These are phyloP conservation scores for Wallacemonas sp. DNA, from an alignment of 208 protist species.

Conservation along the genomic window DNA sequence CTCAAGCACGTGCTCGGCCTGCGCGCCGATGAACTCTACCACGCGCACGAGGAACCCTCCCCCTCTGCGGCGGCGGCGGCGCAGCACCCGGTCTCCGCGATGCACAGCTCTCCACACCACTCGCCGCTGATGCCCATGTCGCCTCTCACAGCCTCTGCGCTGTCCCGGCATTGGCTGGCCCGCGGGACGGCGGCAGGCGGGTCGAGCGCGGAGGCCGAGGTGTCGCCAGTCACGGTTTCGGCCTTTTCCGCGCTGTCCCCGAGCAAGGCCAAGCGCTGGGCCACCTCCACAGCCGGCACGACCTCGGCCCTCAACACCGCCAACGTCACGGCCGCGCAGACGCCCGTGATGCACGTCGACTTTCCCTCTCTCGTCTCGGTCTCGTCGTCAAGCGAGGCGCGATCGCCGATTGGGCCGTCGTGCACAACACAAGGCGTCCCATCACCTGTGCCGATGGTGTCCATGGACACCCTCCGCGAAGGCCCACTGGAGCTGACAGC, in stretches of 20 bases:
- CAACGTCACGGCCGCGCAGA: background rate
- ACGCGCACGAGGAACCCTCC: background rate
- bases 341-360: background rate
- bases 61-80: background rate
- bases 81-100: background rate
- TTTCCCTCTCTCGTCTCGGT: background rate
- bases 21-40: background rate
- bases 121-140: slow-evolving; percentile 15
- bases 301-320: background rate
- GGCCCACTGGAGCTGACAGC: slow-evolving; percentile 26
- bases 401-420: no score
- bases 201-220: background rate
- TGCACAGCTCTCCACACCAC: background rate
- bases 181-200: background rate
- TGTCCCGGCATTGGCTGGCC: background rate
- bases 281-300: background rate
- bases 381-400: slow-evolving; percentile 4
- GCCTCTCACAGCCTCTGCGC: background rate
- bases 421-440: no score
- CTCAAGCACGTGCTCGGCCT: slow-evolving; percentile 25
- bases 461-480: slow-evolving; percentile 13
- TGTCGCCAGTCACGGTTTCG: background rate
- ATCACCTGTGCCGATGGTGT: background rate
- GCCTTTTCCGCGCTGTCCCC: background rate
- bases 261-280: background rate